These are phyloP conservation scores for Murraya koenigii DNA, from an alignment of 345 rosid species.

Conservation along the genomic window DNA sequence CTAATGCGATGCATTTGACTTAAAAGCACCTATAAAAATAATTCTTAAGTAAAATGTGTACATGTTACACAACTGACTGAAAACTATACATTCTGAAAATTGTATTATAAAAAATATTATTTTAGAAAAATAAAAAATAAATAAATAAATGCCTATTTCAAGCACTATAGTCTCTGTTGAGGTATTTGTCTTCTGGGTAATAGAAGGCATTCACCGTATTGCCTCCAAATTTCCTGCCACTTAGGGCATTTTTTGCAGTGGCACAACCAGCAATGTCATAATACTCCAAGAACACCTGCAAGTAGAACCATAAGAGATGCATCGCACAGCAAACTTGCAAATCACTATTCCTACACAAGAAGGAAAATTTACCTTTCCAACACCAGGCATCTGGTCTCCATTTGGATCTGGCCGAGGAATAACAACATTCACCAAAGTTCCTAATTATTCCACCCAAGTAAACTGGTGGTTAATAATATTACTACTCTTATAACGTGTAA, in stretches of 20 bases:
- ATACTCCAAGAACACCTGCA: slow-evolving; percentile 31
- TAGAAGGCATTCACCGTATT: slow-evolving; percentile 20
- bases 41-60: background rate
- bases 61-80: background rate
- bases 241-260: slow-evolving; percentile 18
- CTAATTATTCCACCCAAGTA: slow-evolving; percentile 10
- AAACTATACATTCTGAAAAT: slow-evolving; percentile 2
- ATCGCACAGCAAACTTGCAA: background rate
- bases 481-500: background rate
- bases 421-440: slow-evolving; percentile 24
- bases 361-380: slow-evolving; percentile 22
- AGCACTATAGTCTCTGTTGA: slow-evolving; percentile 16
- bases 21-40: background rate
- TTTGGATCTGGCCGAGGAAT: slow-evolving; percentile 26
- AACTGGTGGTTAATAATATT: background rate
- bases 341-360: background rate
- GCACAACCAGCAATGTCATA: slow-evolving; percentile 15
- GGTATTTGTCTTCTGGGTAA: slow-evolving; percentile 26
- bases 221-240: slow-evolving; percentile 27
- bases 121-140: background rate
- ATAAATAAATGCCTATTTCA: background rate
- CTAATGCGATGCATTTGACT: background rate
- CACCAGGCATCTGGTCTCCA: slow-evolving; percentile 15
- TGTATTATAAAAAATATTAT: background rate
- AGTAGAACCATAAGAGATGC: background rate